Percentiles rank a stretch among this genome's conserved stretches.
phyloP scores from a whole-genome alignment of 192 early-diverging fungal genomes.

The Funneliformis geosporum region DNA sequence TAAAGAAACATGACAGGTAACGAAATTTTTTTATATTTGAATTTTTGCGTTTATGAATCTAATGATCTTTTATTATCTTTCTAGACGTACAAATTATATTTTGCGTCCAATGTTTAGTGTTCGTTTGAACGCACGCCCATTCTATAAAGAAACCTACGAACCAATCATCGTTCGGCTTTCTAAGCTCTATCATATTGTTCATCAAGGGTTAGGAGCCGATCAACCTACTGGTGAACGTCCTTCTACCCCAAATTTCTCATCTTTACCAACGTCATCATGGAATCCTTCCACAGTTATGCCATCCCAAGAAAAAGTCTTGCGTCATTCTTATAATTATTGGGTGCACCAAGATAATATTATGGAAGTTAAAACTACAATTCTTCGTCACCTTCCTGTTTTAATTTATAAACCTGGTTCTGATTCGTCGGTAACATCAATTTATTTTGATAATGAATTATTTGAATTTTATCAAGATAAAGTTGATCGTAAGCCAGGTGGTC shows the following conservation, averaged over 20 bases:
- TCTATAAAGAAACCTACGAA: slow-evolving; percentile 87
- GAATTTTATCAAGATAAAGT: slow-evolving; percentile 87
- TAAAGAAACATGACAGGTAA: slow-evolving; percentile 96
- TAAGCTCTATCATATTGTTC: slow-evolving; percentile 70
- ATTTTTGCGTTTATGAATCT: background rate
- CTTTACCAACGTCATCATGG: slow-evolving; percentile 7
- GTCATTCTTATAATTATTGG: slow-evolving; percentile 92
- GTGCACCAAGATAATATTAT: slow-evolving; percentile 94
- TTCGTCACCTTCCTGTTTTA: slow-evolving; percentile 89
- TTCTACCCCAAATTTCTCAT: slow-evolving; percentile 28
- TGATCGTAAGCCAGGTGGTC: slow-evolving; percentile 85
- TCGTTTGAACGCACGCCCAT: slow-evolving; percentile 79
- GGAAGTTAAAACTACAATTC: slow-evolving; percentile 88
- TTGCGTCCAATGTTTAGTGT: slow-evolving; percentile 79
- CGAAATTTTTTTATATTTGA: background rate
- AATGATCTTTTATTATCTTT: background rate
- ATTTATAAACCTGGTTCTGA: slow-evolving; percentile 84
- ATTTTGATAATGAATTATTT: slow-evolving; percentile 88
- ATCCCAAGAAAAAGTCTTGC: slow-evolving; percentile 62
- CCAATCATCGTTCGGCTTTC: slow-evolving; percentile 82
- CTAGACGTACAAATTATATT: slow-evolving; percentile 55
- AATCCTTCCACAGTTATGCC: slow-evolving; percentile 33
- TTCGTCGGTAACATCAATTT: slow-evolving; percentile 90
- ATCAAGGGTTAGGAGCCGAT: slow-evolving; percentile 49
- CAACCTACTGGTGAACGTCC: slow-evolving; percentile 36